Conservation (phyloP, 2,329 filamentous ascomycete genomes). For the Nemania diffusa region DNA sequence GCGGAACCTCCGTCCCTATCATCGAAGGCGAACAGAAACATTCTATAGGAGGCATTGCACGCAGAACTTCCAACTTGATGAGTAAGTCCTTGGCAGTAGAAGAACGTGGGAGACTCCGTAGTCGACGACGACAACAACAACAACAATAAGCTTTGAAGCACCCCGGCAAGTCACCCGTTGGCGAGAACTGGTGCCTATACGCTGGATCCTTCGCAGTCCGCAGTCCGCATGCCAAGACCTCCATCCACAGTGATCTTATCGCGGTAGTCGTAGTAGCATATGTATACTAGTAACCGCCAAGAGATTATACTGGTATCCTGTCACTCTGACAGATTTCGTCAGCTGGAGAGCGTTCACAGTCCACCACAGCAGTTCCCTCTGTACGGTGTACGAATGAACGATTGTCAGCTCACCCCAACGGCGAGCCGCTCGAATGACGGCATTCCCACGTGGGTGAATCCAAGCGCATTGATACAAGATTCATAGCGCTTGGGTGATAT, state of each 20-base stretch:
- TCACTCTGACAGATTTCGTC: conserved; percentile 24
- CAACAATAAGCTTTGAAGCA: background rate
- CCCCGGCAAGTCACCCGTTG: conserved; percentile 11
- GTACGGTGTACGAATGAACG: background rate
- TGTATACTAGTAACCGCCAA: conserved; percentile 17
- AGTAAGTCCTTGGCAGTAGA: background rate
- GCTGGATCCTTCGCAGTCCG: conserved; percentile 10
- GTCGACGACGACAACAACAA: background rate
- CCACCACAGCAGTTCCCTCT: background rate
- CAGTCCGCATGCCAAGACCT: conserved; percentile 33
- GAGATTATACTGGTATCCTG: conserved; percentile 9
- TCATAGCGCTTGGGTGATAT: background rate
- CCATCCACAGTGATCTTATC: conserved; percentile 20
- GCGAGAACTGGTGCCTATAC: conserved; percentile 13
- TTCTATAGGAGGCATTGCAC: conserved; percentile 11
- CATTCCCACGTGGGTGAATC: conserved; percentile 11
- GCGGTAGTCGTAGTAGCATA: conserved; percentile 19
- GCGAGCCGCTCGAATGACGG: conserved; percentile 2
- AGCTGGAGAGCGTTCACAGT: conserved; percentile 6
- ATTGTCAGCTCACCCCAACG: conserved; percentile 8
- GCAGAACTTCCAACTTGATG: background rate
- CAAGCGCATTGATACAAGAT: conserved; percentile 16
- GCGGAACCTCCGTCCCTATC: conserved; percentile 27
- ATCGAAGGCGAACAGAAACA: conserved; percentile 14
- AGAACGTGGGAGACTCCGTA: background rate